Conservation (phyloP, 768 basidiomycete genomes). For the Agaricus sinodeliciosus region DNA sequence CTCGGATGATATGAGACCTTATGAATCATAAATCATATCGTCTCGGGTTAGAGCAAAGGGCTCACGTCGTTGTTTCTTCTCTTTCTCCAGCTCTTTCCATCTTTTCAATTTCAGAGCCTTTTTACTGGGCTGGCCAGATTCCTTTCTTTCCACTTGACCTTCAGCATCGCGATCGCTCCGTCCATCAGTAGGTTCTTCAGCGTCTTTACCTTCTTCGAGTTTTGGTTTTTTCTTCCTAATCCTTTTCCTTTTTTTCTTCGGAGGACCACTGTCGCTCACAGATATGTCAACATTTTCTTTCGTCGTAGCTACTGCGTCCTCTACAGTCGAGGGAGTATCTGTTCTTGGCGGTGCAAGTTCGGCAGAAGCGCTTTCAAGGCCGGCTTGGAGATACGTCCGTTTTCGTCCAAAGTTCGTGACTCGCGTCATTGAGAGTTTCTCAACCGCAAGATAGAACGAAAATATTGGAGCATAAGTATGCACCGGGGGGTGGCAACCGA, state of each 20-base stretch:
- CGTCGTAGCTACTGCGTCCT: constrained; percentile 12
- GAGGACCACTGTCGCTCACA: constrained; percentile 14
- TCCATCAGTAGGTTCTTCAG: constrained; percentile 2
- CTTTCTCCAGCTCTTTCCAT: constrained; percentile 23
- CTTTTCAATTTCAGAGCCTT: constrained; percentile 20
- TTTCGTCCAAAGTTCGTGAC: constrained; percentile 72
- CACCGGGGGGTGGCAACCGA: too few species aligned
- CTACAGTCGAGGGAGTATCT: not conserved
- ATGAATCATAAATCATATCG: not conserved
- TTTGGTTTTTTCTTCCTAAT: constrained; percentile 37
- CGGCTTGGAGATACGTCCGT: constrained; percentile 63
- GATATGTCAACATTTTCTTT: not conserved
- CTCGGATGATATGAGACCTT: constrained; percentile 31
- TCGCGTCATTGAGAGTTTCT: constrained; percentile 50
- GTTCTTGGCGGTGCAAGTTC: constrained; percentile 1
- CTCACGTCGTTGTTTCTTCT: constrained; percentile 24
- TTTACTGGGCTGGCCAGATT: constrained; percentile 2
- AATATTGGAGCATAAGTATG: too few species aligned
- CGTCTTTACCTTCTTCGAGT: constrained; percentile 16
- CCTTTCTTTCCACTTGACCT: constrained; percentile 9
- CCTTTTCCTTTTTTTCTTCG: constrained; percentile 55
- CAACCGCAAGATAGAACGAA: too few species aligned
- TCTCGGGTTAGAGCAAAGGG: constrained; percentile 17
- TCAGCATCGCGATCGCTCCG: not conserved
- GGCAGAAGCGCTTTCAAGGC: constrained; percentile 26